Percentiles rank a stretch among this genome's conserved stretches.
Conservation (phyloP, 768 basidiomycete species). For the Boletellus emodensis region DNA sequence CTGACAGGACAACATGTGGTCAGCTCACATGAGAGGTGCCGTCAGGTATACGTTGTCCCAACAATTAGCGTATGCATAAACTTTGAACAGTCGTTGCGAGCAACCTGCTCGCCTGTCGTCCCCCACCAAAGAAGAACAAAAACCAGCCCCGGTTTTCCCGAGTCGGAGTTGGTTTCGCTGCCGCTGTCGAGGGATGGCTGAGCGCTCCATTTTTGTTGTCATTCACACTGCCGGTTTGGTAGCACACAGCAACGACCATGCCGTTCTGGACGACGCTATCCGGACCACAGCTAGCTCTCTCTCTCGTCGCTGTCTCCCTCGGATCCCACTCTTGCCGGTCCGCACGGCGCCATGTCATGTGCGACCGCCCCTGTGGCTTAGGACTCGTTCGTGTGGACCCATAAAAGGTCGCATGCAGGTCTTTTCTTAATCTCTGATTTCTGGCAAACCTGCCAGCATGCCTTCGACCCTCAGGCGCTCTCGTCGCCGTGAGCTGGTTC, state of each 20-base stretch:
- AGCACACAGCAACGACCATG: background rate
- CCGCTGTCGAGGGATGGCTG: constrained; percentile 13
- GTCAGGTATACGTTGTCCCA: no score
- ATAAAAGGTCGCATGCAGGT: constrained; percentile 28
- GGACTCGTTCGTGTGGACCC: constrained; percentile 15
- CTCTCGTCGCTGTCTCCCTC: constrained; percentile 1
- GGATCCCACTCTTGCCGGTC: constrained; percentile 12
- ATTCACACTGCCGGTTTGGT: background rate
- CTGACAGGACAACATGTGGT: constrained; percentile 12
- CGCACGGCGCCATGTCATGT: constrained; percentile 5
- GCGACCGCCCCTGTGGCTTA: constrained; percentile 29
- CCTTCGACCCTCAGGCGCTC: constrained; percentile 43
- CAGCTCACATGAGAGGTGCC: no score
- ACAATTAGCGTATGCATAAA: no score
- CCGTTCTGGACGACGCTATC: background rate
- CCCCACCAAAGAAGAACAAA: constrained; percentile 11
- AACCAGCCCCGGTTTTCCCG: background rate
- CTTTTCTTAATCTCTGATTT: constrained; percentile 9
- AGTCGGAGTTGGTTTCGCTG: constrained; percentile 9
- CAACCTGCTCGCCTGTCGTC: no score
- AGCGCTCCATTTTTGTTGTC: constrained; percentile 22
- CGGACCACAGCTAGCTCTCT: no score
- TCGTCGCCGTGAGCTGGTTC: constrained; percentile 43
- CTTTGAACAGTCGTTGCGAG: no score
- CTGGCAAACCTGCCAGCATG: constrained; percentile 28